Evolutionary conservation across 2,329 filamentous ascomycete species (phyloP), one percentile per base, ranked within the genome.

Genomic region (Paracamarosporium sp.): DNA sequence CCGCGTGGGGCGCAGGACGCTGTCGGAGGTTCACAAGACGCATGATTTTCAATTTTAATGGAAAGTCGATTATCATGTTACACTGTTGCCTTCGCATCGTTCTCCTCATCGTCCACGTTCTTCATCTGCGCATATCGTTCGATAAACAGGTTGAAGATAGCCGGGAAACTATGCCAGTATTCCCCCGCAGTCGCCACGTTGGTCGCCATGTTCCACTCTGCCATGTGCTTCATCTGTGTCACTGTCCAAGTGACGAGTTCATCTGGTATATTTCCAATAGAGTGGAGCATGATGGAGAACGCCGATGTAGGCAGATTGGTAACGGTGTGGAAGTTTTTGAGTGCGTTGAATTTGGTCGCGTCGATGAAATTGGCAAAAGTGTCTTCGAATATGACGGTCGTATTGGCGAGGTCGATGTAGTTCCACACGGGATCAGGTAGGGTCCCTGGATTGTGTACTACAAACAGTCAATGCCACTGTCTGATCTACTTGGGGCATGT

Each of bases 331-430:
- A 65, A 57, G 24, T 47, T 50, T 44, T 61, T 62, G 11, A 68
- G 51, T 11, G 38, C 50, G 50, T 66, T 59, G 62, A 63, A 68
- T 9, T 48, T 63, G 7, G 50, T n/a, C 3, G 51, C 55, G 40
- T 62, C 55, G 41, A 68, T 53, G 46, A 55, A 67, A 45, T 60
- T 44, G 17, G 53, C 48, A 52, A 61, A 69, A 9, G 65, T 63
- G 28, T 67, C 55, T 57, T 69, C 66, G 55, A 63, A 69, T 53
- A 69, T 57, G 25, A 69, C 66, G 41, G 66, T 69, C 22, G 66
- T 60, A 52, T 69, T 57, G 50, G 66, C 63, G 48, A 66, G 36
- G 50, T 66, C 59, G 41, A 67, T 59, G 57, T 66, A 69, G 57
- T 69, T 66, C 59, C 57, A 63, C 31, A 53, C 56, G 31, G 50